A percentile compares a stretch with the other conserved stretches of the same genome.
These are phyloP conservation scores for Leccinum pallidistipes DNA, from an alignment of 1,284 basidiomycete species.

Conservation along the genomic window DNA sequence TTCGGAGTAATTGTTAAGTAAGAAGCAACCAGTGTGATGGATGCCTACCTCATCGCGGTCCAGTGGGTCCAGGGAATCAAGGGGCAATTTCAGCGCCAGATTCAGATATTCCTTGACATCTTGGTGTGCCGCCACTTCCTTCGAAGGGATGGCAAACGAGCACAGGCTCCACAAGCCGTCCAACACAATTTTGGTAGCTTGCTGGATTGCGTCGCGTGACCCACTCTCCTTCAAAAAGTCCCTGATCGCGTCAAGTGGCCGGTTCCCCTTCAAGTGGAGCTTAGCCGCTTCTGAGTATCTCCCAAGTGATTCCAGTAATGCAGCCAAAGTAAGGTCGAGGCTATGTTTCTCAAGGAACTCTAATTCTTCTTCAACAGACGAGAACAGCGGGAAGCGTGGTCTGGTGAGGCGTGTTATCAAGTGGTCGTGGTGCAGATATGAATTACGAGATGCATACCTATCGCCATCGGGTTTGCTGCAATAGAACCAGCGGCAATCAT, in stretches of 20 bases:
- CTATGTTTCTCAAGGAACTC: conserved; percentile 58
- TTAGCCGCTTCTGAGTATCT: conserved; percentile 54
- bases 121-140: conserved; percentile 9
- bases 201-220: conserved; percentile 30
- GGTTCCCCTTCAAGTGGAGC: conserved; percentile 52
- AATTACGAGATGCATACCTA: conserved; percentile 18
- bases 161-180: conserved; percentile 25
- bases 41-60: conserved; percentile 19
- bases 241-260: conserved; percentile 48
- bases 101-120: conserved; percentile 14
- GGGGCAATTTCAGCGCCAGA: conserved; percentile 18
- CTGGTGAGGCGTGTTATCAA: conserved; percentile 33
- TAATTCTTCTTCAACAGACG: conserved; percentile 50
- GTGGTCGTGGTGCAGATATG: not conserved
- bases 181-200: conserved; percentile 33
- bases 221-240: conserved; percentile 42
- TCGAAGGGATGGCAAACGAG: conserved; percentile 25
- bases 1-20: not conserved
- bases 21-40: not conserved
- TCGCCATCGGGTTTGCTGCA: conserved; percentile 40
- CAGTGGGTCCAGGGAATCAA: conserved; percentile 14
- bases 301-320: conserved; percentile 47
- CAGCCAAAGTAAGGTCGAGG: conserved; percentile 50
- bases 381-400: conserved; percentile 51
- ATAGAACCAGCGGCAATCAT: conserved; percentile 52